Percentiles rank a stretch among this genome's conserved stretches.
These are phyloP conservation scores for Rhizophagus clarus DNA, from an alignment of 192 early-diverging fungal species.

Conservation along the genomic window DNA sequence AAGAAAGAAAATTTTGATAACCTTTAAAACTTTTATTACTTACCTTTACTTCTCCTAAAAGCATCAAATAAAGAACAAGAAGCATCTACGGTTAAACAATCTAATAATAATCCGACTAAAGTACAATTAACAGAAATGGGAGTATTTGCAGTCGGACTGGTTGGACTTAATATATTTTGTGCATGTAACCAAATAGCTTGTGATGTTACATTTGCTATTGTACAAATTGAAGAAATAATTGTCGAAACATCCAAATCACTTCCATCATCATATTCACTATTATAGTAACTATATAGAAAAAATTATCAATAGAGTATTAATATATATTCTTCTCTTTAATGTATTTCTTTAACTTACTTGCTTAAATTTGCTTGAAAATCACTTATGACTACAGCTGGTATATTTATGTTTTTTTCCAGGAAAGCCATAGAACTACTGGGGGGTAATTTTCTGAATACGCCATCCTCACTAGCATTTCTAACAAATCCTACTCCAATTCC, in stretches of 20 bases:
- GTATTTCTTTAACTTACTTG: conserved; percentile 37
- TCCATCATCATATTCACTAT: conserved; percentile 61
- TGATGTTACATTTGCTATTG: conserved; percentile 61
- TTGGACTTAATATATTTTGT: conserved; percentile 34
- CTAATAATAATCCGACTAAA: conserved; percentile 54
- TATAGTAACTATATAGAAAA: conserved; percentile 52
- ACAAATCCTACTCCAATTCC: conserved; percentile 34
- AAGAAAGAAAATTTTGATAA: background rate
- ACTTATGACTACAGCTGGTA: conserved; percentile 66
- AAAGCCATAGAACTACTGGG: conserved; percentile 76
- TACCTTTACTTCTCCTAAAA: conserved; percentile 49
- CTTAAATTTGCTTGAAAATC: conserved; percentile 63
- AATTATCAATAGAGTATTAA: conserved; percentile 18
- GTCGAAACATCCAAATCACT: conserved; percentile 38
- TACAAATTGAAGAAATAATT: conserved; percentile 52
- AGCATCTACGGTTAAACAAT: conserved; percentile 68
- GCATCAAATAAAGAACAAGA: conserved; percentile 57
- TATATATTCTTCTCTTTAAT: conserved; percentile 18
- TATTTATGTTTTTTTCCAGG: conserved; percentile 55
- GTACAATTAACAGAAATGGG: conserved; percentile 60
- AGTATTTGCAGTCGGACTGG: conserved; percentile 41
- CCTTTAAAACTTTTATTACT: background rate
- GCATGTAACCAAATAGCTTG: conserved; percentile 58
- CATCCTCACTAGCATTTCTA: conserved; percentile 47
- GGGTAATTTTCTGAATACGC: conserved; percentile 55